Evolutionary conservation across 2,329 filamentous ascomycete species (phyloP).

Genomic region (Alternaria viburni): DNA sequence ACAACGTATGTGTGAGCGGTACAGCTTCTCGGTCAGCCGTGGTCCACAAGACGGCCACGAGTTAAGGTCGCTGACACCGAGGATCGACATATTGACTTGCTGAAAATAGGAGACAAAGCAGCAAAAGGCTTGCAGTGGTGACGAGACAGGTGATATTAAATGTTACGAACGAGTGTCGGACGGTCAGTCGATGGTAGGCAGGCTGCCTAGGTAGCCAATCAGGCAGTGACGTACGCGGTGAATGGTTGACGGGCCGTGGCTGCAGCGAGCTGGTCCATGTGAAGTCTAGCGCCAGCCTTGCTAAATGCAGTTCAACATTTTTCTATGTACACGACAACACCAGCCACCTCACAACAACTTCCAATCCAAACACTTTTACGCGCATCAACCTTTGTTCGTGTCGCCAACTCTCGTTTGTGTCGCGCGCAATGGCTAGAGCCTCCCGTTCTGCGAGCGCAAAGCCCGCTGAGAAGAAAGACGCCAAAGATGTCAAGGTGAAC

Average conservation of each 20-base stretch:
- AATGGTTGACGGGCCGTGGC: conserved; percentile 15
- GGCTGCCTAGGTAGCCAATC: conserved; percentile 15
- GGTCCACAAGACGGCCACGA: neutral
- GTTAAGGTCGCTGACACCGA: neutral
- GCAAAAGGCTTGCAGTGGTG: neutral
- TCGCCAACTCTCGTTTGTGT: conserved; percentile 14
- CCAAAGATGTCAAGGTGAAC: conserved; percentile 37
- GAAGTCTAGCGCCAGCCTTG: conserved; percentile 12
- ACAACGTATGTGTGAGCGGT: neutral
- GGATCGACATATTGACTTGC: neutral
- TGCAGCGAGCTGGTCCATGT: conserved; percentile 7
- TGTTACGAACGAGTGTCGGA: conserved; percentile 7
- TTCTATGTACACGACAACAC: conserved; percentile 35
- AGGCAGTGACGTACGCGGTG: conserved; percentile 19
- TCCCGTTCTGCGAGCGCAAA: conserved; percentile 39
- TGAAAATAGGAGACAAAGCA: neutral
- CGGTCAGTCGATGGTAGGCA: neutral
- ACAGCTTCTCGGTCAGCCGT: neutral
- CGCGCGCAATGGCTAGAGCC: conserved; percentile 39
- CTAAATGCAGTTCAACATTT: conserved; percentile 25
- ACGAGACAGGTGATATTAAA: neutral
- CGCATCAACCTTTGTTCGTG: conserved; percentile 20
- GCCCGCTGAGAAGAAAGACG: conserved; percentile 31
- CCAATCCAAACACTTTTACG: conserved; percentile 17
- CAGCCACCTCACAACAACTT: conserved; percentile 24